These are phyloP conservation scores for Bonia amplexicaulis DNA, from an alignment of 176 grass and related monocot species.

Conservation along the genomic window DNA sequence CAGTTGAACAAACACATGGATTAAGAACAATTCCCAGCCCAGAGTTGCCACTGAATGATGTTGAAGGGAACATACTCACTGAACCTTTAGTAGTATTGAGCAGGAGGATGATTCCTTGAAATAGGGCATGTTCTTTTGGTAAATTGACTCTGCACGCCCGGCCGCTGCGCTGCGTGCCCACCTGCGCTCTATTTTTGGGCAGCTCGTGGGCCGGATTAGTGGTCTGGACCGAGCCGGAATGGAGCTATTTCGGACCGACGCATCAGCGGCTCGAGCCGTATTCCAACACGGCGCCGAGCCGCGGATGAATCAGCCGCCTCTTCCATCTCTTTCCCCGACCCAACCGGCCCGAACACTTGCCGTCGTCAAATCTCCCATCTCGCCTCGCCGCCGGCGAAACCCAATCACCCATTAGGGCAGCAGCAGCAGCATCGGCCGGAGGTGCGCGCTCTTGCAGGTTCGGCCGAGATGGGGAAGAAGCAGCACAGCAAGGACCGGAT, in stretches of 20 bases:
- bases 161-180: background rate
- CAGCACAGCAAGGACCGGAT: conserved; percentile 99
- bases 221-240: background rate
- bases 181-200: background rate
- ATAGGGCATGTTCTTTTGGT: too few relatives aligned
- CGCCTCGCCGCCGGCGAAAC: conserved; percentile 28
- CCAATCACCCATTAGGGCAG: background rate
- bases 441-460: background rate
- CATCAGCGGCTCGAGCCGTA: background rate
- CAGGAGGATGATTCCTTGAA: too few relatives aligned
- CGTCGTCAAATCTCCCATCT: conserved; percentile 22
- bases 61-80: too few relatives aligned
- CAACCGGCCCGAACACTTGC: background rate
- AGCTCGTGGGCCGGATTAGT: too few relatives aligned
- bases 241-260: conserved; percentile 16
- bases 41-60: too few relatives aligned
- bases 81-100: too few relatives aligned
- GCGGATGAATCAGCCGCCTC: conserved; percentile 3
- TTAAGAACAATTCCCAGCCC: too few relatives aligned
- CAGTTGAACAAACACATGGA: too few relatives aligned
- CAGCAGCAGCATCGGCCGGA: background rate
- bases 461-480: conserved; percentile 91
- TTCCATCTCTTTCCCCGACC: background rate
- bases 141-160: background rate
- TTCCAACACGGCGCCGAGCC: conserved; percentile 19